phyloP scores from a whole-genome alignment of 805 yeast species.

The Candida caryicola region DNA sequence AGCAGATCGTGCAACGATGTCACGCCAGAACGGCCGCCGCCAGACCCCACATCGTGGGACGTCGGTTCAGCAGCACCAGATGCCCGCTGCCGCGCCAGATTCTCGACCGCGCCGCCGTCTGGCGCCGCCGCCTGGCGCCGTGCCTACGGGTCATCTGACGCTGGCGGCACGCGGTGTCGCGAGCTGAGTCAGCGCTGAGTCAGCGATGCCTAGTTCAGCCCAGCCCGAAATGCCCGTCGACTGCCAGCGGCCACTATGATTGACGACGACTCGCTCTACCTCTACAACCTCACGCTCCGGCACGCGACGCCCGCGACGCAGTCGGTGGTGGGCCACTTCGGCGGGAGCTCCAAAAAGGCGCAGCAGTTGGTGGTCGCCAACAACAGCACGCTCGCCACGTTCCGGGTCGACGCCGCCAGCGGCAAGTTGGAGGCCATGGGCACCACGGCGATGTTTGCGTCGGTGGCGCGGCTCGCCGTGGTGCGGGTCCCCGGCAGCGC shows the following conservation, averaged over 20 bases:
- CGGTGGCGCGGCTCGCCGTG: conserved; percentile 50
- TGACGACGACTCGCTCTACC: conserved; percentile 36
- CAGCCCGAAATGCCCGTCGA: too few species aligned
- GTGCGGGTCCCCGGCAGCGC: conserved; percentile 53
- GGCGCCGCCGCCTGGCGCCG: too few species aligned
- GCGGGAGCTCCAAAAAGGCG: conserved; percentile 41
- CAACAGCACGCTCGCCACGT: conserved; percentile 52
- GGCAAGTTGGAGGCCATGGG: conserved; percentile 51
- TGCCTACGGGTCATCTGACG: too few species aligned
- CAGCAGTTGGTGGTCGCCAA: conserved; percentile 66
- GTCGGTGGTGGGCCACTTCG: conserved; percentile 68
- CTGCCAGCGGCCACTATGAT: conserved; percentile 1
- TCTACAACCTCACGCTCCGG: conserved; percentile 72
- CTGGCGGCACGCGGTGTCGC: too few species aligned
- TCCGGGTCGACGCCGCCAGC: conserved; percentile 49
- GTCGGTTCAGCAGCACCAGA: too few species aligned
- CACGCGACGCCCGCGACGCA: conserved; percentile 51
- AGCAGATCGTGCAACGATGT: too few species aligned
- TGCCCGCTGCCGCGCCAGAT: too few species aligned
- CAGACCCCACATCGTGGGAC: too few species aligned
- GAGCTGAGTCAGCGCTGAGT: neutral
- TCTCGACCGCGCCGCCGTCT: too few species aligned
- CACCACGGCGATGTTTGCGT: conserved; percentile 53
- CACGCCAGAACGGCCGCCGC: too few species aligned
- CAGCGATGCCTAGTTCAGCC: too few species aligned